Evolutionary conservation across 192 early-diverging fungal genomes (phyloP).

Genomic region (Podila epicladia): DNA sequence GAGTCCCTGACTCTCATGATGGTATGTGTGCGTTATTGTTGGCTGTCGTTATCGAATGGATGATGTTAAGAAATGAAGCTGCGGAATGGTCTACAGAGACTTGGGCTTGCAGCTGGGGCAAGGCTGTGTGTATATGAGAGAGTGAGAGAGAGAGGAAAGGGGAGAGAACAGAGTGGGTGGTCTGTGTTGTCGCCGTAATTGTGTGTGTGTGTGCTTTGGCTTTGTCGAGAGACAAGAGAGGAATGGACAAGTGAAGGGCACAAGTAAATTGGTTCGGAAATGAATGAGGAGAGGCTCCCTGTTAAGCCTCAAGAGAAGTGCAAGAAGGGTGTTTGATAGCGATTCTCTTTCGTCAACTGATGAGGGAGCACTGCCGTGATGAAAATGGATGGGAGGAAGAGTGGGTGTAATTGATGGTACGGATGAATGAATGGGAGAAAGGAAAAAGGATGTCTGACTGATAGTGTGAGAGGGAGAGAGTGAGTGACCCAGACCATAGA

Average conservation of each 20-base stretch:
- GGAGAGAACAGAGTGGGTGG: background rate
- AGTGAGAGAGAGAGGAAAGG: background rate
- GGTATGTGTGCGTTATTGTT: background rate
- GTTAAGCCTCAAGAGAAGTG: too few species aligned
- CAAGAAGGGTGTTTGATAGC: too few species aligned
- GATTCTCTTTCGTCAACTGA: too few species aligned
- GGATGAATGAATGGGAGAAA: background rate
- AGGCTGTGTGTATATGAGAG: background rate
- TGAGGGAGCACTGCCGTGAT: too few species aligned
- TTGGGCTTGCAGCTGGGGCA: too few species aligned
- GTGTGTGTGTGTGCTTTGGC: too few species aligned
- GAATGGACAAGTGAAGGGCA: too few species aligned
- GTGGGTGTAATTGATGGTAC: background rate
- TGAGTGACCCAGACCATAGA: background rate
- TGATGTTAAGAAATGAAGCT: background rate
- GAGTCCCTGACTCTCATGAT: conserved; percentile 45
- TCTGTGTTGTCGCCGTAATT: background rate
- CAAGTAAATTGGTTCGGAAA: too few species aligned
- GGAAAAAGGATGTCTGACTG: background rate
- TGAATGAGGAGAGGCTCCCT: too few species aligned
- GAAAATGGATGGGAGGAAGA: background rate
- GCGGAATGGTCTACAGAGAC: too few species aligned
- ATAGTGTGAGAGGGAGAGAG: background rate
- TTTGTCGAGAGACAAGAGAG: too few species aligned
- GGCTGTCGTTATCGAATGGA: background rate